phyloP scores from a whole-genome alignment of 225 moss, liverwort and hornwort species.

The Straminergon stramineum region DNA sequence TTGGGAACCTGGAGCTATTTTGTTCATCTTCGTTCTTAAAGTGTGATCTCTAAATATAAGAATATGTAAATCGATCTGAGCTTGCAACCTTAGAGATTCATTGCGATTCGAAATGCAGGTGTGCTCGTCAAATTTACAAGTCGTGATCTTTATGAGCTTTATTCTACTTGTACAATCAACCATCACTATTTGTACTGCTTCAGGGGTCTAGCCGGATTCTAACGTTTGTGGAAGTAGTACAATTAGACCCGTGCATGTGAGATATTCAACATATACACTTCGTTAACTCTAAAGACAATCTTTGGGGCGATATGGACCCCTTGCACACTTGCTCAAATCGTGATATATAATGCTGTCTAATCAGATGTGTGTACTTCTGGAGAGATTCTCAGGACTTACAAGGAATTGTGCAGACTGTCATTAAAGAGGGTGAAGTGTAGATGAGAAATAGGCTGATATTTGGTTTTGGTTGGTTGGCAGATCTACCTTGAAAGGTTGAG shows the following conservation, averaged over 20 bases:
- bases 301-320: background rate
- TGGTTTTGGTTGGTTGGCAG: background rate
- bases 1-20: background rate
- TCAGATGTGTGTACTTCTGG: background rate
- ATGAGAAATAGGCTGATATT: background rate
- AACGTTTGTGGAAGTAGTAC: background rate
- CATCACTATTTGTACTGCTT: too few relatives aligned
- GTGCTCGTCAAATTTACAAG: background rate
- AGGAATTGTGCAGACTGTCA: background rate
- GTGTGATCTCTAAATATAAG: background rate
- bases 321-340: background rate
- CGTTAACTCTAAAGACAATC: too few relatives aligned
- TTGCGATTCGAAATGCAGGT: too few relatives aligned
- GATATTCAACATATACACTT: background rate
- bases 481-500: slow-evolving; percentile 22
- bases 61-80: too few relatives aligned
- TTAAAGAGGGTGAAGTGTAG: background rate
- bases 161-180: background rate
- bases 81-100: background rate
- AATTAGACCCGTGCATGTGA: too few relatives aligned
- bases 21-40: too few relatives aligned
- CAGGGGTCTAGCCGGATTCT: too few relatives aligned
- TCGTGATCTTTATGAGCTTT: background rate
- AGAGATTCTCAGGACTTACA: background rate
- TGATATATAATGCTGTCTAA: too few relatives aligned